A percentile compares a stretch with the other conserved stretches of the same genome.
phyloP scores from a whole-genome alignment of 805 yeast genomes.

The Metschnikowia proteae region DNA sequence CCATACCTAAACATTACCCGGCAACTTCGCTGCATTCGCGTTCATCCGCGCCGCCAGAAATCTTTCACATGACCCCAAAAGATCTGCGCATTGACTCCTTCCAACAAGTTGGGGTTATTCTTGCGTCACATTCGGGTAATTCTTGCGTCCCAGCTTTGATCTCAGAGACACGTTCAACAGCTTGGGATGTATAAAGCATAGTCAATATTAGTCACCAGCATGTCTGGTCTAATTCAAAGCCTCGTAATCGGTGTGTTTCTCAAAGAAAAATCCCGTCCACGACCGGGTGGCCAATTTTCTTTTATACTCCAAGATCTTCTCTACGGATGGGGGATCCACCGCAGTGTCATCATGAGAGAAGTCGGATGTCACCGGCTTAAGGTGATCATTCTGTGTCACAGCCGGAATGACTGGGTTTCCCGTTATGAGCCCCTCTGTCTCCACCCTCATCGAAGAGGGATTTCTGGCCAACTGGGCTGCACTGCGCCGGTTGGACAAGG shows the following conservation, averaged over 20 bases:
- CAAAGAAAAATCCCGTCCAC: constrained; percentile 9
- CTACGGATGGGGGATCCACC: constrained; percentile 17
- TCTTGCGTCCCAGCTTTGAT: too few species aligned
- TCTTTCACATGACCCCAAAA: too few species aligned
- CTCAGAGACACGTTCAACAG: too few species aligned
- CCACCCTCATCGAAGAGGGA: constrained; percentile 28
- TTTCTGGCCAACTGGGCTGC: constrained; percentile 46
- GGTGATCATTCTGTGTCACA: constrained; percentile 7
- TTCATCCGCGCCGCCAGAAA: too few species aligned
- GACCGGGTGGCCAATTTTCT: constrained; percentile 3
- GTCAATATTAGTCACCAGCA: background rate
- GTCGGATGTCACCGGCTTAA: constrained; percentile 17
- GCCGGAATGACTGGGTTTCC: constrained; percentile 24
- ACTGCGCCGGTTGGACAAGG: constrained; percentile 14
- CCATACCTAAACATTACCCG: too few species aligned
- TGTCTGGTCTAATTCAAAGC: background rate
- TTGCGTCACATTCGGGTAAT: too few species aligned
- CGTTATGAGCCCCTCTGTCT: constrained; percentile 29
- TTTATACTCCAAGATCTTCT: constrained; percentile 14
- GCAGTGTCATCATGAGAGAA: constrained; percentile 17
- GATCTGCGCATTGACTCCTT: too few species aligned
- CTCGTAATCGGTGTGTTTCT: constrained; percentile 8
- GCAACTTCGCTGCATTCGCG: too few species aligned
- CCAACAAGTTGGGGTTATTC: too few species aligned
- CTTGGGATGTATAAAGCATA: too few species aligned